A percentile compares a stretch with the other conserved stretches of the same genome.
Evolutionary conservation across 805 yeast genomes (phyloP).

Genomic region (Teunomyces kruisii): DNA sequence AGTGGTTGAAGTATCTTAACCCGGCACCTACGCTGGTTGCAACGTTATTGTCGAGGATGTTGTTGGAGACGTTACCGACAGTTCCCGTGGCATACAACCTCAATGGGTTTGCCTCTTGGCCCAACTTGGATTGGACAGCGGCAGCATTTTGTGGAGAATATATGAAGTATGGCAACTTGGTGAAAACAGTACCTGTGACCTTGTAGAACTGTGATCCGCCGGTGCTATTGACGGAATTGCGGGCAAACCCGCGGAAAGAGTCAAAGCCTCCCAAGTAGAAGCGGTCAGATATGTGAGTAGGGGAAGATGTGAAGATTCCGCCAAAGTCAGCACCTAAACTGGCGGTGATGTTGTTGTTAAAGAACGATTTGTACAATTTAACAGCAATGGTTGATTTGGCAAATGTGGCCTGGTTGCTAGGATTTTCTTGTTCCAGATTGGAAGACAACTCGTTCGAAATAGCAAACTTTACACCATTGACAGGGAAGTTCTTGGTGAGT

Average conservation of each 20-base stretch:
- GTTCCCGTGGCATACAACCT: conserved; percentile 60
- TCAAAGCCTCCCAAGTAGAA: conserved; percentile 82
- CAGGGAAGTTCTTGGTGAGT: conserved; percentile 32
- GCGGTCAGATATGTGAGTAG: conserved; percentile 64
- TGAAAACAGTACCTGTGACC: conserved; percentile 56
- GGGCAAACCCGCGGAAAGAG: conserved; percentile 67
- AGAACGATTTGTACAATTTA: conserved; percentile 41
- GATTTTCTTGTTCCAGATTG: conserved; percentile 27
- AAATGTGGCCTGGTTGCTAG: conserved; percentile 23
- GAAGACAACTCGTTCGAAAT: conserved; percentile 53
- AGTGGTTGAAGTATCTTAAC: conserved; percentile 34
- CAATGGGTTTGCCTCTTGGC: conserved; percentile 32
- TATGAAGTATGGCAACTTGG: conserved; percentile 53
- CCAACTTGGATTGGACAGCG: conserved; percentile 6
- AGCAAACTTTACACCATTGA: conserved; percentile 59
- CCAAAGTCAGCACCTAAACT: conserved; percentile 56
- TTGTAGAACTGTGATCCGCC: conserved; percentile 71
- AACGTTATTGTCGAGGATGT: conserved; percentile 21
- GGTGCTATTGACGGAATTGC: conserved; percentile 66
- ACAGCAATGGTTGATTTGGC: conserved; percentile 33
- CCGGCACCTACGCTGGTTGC: conserved; percentile 37
- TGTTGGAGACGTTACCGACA: conserved; percentile 57
- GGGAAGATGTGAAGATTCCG: conserved; percentile 39
- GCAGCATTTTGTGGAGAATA: conserved; percentile 17
- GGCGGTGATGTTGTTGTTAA: conserved; percentile 47